Conservation (phyloP, 768 basidiomycete genomes). For the Sporobolomyces pararoseus region DNA sequence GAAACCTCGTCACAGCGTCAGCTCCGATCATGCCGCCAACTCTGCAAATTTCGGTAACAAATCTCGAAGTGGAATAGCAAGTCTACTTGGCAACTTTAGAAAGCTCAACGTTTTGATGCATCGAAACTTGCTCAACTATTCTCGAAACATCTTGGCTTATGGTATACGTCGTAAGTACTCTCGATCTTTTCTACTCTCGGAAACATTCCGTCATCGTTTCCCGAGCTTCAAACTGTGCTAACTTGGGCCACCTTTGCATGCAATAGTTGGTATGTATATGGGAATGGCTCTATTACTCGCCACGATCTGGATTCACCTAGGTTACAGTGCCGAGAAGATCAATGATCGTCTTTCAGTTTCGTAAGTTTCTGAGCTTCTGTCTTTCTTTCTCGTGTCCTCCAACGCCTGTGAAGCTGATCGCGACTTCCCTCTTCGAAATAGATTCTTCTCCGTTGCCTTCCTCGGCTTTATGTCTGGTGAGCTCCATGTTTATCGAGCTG, state of each 20-base stretch:
- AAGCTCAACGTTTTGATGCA: slow-evolving; percentile 49
- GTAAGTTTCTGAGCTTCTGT: slow-evolving; percentile 38
- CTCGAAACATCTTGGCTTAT: slow-evolving; percentile 59
- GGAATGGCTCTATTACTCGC: slow-evolving; percentile 51
- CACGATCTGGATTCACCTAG: slow-evolving; percentile 55
- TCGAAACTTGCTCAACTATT: slow-evolving; percentile 56
- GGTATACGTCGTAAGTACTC: slow-evolving; percentile 55
- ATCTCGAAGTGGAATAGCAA: neutral
- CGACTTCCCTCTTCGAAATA: slow-evolving; percentile 51
- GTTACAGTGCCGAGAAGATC: slow-evolving; percentile 44
- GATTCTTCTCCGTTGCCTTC: slow-evolving; percentile 58
- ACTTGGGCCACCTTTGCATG: slow-evolving; percentile 34
- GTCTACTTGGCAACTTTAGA: neutral
- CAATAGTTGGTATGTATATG: slow-evolving; percentile 31
- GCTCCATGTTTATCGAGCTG: too few species aligned
- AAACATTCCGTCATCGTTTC: neutral
- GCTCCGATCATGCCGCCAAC: neutral
- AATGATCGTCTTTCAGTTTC: slow-evolving; percentile 44
- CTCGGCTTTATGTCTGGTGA: slow-evolving; percentile 49
- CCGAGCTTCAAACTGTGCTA: too few species aligned
- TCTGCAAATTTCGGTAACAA: neutral
- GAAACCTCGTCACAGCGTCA: neutral
- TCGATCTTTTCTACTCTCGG: too few species aligned
- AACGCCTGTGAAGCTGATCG: slow-evolving; percentile 47
- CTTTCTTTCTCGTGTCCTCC: too few species aligned